A percentile compares a stretch with the other conserved stretches of the same genome.
These are phyloP conservation scores for Candida piceae DNA, from an alignment of 805 yeast species.

Conservation along the genomic window DNA sequence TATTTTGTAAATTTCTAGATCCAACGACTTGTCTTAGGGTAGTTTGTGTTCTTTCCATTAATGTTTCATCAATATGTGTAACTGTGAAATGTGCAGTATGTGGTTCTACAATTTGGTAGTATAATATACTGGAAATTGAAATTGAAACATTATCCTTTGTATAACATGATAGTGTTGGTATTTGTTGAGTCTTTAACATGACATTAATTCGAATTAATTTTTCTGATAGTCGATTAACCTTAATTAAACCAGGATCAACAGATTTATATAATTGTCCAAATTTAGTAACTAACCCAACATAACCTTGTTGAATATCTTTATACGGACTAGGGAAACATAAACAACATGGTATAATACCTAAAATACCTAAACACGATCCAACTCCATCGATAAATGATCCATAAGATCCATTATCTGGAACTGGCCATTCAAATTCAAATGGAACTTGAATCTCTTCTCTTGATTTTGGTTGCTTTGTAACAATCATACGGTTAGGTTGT, in stretches of 20 bases:
- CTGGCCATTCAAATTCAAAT: conserved; percentile 31
- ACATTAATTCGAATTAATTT: conserved; percentile 45
- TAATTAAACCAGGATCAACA: conserved; percentile 64
- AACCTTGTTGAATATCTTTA: conserved; percentile 56
- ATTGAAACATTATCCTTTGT: conserved; percentile 68
- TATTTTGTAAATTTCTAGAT: conserved; percentile 59
- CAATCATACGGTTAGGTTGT: conserved; percentile 2
- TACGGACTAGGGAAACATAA: conserved; percentile 55
- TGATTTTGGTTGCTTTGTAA: conserved; percentile 18
- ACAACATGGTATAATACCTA: conserved; percentile 53
- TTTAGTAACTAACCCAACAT: conserved; percentile 61
- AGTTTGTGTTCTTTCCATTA: conserved; percentile 65
- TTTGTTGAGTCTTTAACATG: conserved; percentile 54
- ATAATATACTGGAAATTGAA: conserved; percentile 58
- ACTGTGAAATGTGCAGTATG: conserved; percentile 61
- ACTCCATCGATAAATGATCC: conserved; percentile 32
- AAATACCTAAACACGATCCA: conserved; percentile 47
- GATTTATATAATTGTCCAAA: conserved; percentile 62
- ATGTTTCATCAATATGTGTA: conserved; percentile 47
- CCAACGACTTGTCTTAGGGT: conserved; percentile 72
- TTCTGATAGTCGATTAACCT: conserved; percentile 64
- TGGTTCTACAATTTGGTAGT: conserved; percentile 63
- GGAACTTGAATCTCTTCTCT: conserved; percentile 20
- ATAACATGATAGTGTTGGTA: conserved; percentile 63
- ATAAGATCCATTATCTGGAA: conserved; percentile 32